Conservation (phyloP, 1,139 yeast species). For the Taiozyma sp. region DNA sequence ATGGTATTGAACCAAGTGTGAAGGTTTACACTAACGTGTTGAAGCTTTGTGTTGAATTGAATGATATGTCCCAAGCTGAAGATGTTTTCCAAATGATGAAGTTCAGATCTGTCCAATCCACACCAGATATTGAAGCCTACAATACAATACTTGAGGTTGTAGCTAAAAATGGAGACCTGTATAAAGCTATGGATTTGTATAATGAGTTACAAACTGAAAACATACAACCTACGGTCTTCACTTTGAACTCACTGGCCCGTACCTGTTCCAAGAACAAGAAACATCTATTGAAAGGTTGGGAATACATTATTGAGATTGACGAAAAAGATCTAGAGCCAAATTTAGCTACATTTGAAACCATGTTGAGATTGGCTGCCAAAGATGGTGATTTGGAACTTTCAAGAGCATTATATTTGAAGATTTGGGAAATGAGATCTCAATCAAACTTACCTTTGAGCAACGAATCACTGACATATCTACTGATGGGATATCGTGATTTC, state of each 20-base stretch:
- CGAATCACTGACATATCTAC: conserved; percentile 45
- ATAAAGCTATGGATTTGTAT: conserved; percentile 69
- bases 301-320: conserved; percentile 62
- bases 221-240: conserved; percentile 39
- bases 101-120: conserved; percentile 56
- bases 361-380: conserved; percentile 67
- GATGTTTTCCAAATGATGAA: conserved; percentile 83
- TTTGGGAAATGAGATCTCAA: conserved; percentile 37
- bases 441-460: conserved; percentile 29
- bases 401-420: conserved; percentile 62
- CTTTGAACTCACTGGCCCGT: conserved; percentile 60
- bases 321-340: conserved; percentile 34
- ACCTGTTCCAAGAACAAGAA: conserved; percentile 59
- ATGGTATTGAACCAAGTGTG: conserved; percentile 49
- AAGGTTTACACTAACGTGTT: conserved; percentile 57
- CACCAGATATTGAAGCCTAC: conserved; percentile 66
- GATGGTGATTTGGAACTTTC: conserved; percentile 77
- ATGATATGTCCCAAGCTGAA: conserved; percentile 56
- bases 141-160: conserved; percentile 66
- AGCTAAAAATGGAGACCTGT: conserved; percentile 55
- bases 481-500: conserved; percentile 50
- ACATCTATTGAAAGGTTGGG: conserved; percentile 65
- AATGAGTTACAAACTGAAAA: conserved; percentile 56
- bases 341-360: conserved; percentile 49
- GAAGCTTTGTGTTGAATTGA: conserved; percentile 56